These are phyloP conservation scores for Emmonsia crescens DNA, from an alignment of 2,329 filamentous ascomycete genomes.

Conservation along the genomic window DNA sequence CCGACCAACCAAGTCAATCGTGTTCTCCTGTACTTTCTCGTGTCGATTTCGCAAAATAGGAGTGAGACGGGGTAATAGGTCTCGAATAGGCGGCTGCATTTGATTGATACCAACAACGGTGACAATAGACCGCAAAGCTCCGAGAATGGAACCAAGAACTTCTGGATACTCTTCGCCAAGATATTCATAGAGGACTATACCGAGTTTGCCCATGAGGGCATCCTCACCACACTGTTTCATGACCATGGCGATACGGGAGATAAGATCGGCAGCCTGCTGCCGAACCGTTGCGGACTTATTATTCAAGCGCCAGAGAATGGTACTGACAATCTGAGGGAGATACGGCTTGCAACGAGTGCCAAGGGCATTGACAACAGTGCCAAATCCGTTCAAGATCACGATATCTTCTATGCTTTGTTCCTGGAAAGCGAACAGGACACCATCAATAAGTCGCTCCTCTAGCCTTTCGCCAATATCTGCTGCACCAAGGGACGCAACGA, in stretches of 20 bases:
- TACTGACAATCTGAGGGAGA: constrained; percentile 90
- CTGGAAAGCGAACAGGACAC: constrained; percentile 92
- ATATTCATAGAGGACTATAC: constrained; percentile 92
- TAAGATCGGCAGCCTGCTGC: constrained; percentile 91
- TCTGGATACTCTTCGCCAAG: constrained; percentile 97
- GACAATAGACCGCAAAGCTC: constrained; percentile 88
- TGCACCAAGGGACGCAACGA: constrained; percentile 83
- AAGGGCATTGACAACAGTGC: constrained; percentile 90
- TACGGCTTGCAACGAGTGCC: constrained; percentile 93
- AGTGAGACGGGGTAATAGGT: constrained; percentile 84
- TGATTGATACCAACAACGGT: constrained; percentile 95
- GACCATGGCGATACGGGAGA: constrained; percentile 93
- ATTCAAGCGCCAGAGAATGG: constrained; percentile 91
- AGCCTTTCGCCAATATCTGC: constrained; percentile 87
- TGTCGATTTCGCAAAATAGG: constrained; percentile 98
- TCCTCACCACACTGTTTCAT: constrained; percentile 99
- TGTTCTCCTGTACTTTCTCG: constrained; percentile 99
- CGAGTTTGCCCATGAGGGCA: constrained; percentile 87
- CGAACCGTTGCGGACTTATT: constrained; percentile 96
- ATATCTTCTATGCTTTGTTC: constrained; percentile 96
- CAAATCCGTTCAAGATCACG: constrained; percentile 93
- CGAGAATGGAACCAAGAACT: constrained; percentile 90
- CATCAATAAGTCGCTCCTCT: constrained; percentile 89
- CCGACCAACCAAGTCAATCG: constrained; percentile 92
- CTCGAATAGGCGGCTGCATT: constrained; percentile 97